Base-by-base conservation (phyloP, 129 eudicot genomes). In the Chrysanthemum seticuspe region DNA sequence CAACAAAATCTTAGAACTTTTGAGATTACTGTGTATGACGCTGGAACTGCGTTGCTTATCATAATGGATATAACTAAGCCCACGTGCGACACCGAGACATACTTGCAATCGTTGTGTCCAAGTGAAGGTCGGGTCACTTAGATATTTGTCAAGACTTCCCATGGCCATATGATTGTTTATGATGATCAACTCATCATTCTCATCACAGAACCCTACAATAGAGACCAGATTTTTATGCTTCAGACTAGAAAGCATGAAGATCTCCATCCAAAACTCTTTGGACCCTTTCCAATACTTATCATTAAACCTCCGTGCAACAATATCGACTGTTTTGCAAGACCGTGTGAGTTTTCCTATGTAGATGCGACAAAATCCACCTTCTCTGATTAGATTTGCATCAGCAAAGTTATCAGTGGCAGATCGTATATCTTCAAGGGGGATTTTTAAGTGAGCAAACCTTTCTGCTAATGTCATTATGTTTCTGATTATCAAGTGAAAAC, bases 191-290 rank as follows among this genome's bases (percentile, higher is more conserved):
- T 4, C 19, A 4, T 36, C 44, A 36, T 36, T 6, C 8, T 36
- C 44, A 5, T 4, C 6, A 36, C 44, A 36, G 2, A 36, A 5
- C 44, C 23, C 60, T 1, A 55, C 21, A 3, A 55, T 2, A 3
- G 60, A 55, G 60, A 55, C 60, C 16, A 55, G 60, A 55, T 55
- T 55, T 55, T 55, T 2, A 55, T 55, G 60, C 60, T 55, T 55
- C 0, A 36, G 44, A 36, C 44, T 36, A 36, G 7, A 36, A 36
- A 36, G 44, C 44, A 36, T 0, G 0, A 5, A 36, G 0, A 36
- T 36, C 44, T 36, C 44, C 8, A 6, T 36, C 44, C 44, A 36
- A 36, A 36, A 36, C 44, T 36, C 60, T 13, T 10, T 14, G 60
- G 10, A 0, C n/a, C 21, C 16, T 8, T 55, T 4, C 18, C 18